Evolutionary conservation across 2,329 filamentous ascomycete genomes (phyloP), one percentile per base, ranked within the genome.

Genomic region (Acrocalymma vagum): DNA sequence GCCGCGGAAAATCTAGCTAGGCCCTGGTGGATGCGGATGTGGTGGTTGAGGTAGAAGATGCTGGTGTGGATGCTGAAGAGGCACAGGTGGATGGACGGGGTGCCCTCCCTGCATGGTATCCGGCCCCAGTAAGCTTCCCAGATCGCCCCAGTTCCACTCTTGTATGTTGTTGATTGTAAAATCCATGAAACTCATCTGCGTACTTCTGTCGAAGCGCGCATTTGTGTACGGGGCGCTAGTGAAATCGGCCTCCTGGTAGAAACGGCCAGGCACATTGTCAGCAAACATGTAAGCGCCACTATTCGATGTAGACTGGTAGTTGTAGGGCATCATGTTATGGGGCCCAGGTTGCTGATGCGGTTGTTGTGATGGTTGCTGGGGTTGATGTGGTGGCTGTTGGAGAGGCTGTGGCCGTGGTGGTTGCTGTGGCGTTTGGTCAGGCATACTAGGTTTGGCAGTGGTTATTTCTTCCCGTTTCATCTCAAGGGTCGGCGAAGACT

Each of bases 171-270:
- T 63, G 18, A 67, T 58, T 6, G 61, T 63, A 38, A 67, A 69
- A 33, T 69, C 63, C 65, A 67, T 67, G 33, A 69, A 67, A 8
- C 53, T 50, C 62, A 61, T 62, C 28, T 67, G 63, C 9, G 60
- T 55, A 29, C 48, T 55, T 6, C 62, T 44, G 17, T 68, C 62
- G 29, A 57, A 60, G 2, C 59, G 44, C 13, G 54, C 33, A 25
- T 46, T 50, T 10, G 58, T 38, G 27, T 57, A 59, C 5, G 48
- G 18, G 2, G 46, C 31, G 5, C 31, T 45, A 6, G 50, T 27
- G 22, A 52, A 58, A 1, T 59, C 47, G 7, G 51, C 44, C 2
- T 60, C 51, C 4, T 58, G 48, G 32, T 52, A 67, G 23, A 49
- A 59, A 4, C 61, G 58, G 2, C 37, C 49, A 3, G 55, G 42